phyloP scores from a whole-genome alignment of 345 rosid genomes.

The Bruguiera gymnorhiza region DNA sequence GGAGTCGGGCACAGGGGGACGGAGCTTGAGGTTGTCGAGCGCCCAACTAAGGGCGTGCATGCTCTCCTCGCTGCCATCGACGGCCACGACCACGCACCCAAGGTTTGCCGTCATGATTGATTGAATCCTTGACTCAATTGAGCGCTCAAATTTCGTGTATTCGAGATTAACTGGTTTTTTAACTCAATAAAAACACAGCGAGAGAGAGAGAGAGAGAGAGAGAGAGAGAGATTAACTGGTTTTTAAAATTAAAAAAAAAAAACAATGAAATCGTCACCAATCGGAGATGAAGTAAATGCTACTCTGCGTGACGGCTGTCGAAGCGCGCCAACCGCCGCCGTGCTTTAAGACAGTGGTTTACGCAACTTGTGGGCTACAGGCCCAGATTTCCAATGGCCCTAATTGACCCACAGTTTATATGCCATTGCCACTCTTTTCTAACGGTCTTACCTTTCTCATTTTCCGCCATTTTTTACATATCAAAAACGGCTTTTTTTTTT shows the following conservation, averaged over 20 bases:
- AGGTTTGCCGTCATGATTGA: conserved; percentile 47
- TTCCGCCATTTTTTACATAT: too few relatives aligned
- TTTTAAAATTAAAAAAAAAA: too few relatives aligned
- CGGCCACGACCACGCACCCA: conserved; percentile 66
- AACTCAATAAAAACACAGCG: too few relatives aligned
- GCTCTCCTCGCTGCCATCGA: conserved; percentile 90
- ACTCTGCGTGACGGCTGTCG: neutral
- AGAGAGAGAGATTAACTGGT: too few relatives aligned
- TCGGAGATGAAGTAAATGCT: too few relatives aligned
- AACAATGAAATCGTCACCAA: too few relatives aligned
- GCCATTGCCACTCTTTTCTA: too few relatives aligned
- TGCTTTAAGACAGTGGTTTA: neutral
- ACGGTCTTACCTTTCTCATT: too few relatives aligned
- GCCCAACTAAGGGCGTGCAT: conserved; percentile 84
- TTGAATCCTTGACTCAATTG: neutral
- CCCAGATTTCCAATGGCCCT: neutral
- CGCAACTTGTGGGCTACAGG: neutral
- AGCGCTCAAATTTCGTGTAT: neutral
- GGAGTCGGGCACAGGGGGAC: conserved; percentile 48
- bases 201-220: too few relatives aligned
- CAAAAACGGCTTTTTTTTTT: too few relatives aligned
- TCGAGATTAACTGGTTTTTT: neutral
- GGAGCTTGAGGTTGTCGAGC: conserved; percentile 70
- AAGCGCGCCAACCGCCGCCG: neutral
- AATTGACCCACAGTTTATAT: too few relatives aligned